Evolutionary conservation across 768 basidiomycete species (phyloP), one percentile per base, ranked within the genome.

Genomic region (Galerina marginata): DNA sequence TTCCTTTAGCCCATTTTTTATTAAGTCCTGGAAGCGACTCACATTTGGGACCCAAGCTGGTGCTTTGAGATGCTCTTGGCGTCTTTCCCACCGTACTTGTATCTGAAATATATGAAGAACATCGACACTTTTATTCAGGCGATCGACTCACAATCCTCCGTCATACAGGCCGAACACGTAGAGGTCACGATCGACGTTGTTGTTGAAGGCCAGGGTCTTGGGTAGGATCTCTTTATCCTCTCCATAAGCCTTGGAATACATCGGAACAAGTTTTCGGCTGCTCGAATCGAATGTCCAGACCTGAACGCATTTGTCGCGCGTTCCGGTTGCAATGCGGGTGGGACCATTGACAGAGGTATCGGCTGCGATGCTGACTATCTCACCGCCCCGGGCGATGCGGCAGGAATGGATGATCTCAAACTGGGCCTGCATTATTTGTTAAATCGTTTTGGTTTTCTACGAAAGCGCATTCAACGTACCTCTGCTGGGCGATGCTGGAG

Each of bases 131-230:
- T 33, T 20, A 50, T 39, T 16, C 36, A 33, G 23, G 26, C 20
- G 43, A 4, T 12, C 3, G 5, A 62, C 61, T 47, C 37, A 62
- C 61, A 62, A 20, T 16, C 56, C 56, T 4, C 61, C 61, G 45
- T 58, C 56, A 38, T 45, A 62, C n/a, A 62, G 40, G 6, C 56
- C 49, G 39, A 62, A 62, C 11, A 62, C 48, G 26, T 29, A 29
- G 20, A 20, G 36, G 51, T 62, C 61, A 25, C 56, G 43, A 14
- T 51, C 40, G 9, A 26, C 43, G 15, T 58, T 57, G 16, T 33
- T 43, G 23, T 58, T 37, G 40, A 62, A 62, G 15, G 56, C 56
- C 56, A 46, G 33, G 12, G 47, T 33, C 47, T 48, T 48, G n/a
- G 47, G 47, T 10, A 48, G 25, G 12, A 48, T 48, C 23, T 48